phyloP scores from a whole-genome alignment of 331 rosid species.

The Malus hybrid region DNA sequence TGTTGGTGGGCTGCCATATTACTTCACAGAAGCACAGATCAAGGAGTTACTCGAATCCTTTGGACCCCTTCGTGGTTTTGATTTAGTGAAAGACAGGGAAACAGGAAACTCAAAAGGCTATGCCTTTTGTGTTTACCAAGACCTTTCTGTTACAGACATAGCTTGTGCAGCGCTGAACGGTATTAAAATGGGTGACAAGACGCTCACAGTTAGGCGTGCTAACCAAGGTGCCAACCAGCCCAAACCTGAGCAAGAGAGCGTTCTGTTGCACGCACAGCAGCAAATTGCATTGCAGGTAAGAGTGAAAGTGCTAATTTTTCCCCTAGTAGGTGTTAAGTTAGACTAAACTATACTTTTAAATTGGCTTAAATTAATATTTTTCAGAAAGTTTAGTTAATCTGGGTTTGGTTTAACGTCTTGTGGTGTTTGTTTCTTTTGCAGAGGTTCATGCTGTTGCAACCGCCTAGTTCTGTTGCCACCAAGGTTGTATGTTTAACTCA shows the following conservation, averaged over 20 bases:
- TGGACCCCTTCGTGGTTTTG: conserved; percentile 95
- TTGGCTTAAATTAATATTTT: no score
- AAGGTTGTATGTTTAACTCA: conserved; percentile 86
- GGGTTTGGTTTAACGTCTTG: background rate
- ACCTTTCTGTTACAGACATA: conserved; percentile 90
- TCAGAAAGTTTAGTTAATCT: background rate
- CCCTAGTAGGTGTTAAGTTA: no score
- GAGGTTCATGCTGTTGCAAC: conserved; percentile 72
- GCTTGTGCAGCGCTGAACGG: conserved; percentile 98
- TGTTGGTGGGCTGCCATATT: conserved; percentile 95
- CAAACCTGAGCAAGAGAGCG: conserved; percentile 90
- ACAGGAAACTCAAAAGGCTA: conserved; percentile 98
- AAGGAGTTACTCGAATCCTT: conserved; percentile 90
- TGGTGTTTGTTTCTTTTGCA: conserved; percentile 19
- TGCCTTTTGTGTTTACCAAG: conserved; percentile 97
- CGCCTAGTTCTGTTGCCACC: conserved; percentile 65
- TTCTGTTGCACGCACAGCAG: conserved; percentile 88
- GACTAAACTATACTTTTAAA: no score
- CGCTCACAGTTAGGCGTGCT: conserved; percentile 94
- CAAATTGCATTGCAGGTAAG: conserved; percentile 83
- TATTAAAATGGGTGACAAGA: conserved; percentile 97
- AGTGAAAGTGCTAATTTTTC: background rate
- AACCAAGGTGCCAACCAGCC: conserved; percentile 90
- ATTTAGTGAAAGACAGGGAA: conserved; percentile 91
- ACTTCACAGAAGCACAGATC: conserved; percentile 88